Evolutionary conservation across 2,329 filamentous ascomycete genomes (phyloP).

Genomic region (Biscogniauxia mediterranea): DNA sequence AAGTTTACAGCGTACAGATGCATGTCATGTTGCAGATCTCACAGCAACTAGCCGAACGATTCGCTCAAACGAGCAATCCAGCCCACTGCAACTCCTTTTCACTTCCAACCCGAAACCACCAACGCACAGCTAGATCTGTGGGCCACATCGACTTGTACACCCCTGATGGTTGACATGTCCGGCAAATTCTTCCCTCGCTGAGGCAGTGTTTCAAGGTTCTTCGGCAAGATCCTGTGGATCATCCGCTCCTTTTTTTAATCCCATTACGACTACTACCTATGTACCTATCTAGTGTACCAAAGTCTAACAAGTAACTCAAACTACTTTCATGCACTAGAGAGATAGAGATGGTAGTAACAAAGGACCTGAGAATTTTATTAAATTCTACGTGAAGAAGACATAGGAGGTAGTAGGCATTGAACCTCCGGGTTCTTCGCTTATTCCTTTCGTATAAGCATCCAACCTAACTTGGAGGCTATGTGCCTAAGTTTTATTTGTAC

Average conservation of each 20-base stretch:
- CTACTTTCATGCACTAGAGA: too few species aligned
- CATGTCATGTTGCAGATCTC: conserved; percentile 27
- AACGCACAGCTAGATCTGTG: not conserved
- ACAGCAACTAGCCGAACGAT: conserved; percentile 21
- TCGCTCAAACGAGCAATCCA: conserved; percentile 17
- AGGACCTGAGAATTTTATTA: too few species aligned
- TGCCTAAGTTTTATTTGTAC: not conserved
- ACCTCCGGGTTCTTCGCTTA: too few species aligned
- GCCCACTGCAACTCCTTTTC: conserved; percentile 6
- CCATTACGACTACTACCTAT: not conserved
- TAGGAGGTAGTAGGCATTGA: too few species aligned
- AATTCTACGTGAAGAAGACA: too few species aligned
- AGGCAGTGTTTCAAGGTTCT: not conserved
- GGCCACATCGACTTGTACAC: not conserved
- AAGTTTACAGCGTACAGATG: conserved; percentile 16
- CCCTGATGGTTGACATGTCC: too few species aligned
- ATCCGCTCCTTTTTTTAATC: not conserved
- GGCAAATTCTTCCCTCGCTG: not conserved
- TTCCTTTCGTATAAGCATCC: too few species aligned
- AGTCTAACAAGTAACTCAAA: too few species aligned
- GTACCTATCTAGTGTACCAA: too few species aligned
- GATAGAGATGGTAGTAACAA: too few species aligned
- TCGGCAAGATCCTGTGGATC: not conserved
- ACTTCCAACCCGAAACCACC: conserved; percentile 2
- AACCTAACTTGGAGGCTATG: not conserved